phyloP scores from a whole-genome alignment of 805 yeast species.

The Zygotorulaspora chibaensis region DNA sequence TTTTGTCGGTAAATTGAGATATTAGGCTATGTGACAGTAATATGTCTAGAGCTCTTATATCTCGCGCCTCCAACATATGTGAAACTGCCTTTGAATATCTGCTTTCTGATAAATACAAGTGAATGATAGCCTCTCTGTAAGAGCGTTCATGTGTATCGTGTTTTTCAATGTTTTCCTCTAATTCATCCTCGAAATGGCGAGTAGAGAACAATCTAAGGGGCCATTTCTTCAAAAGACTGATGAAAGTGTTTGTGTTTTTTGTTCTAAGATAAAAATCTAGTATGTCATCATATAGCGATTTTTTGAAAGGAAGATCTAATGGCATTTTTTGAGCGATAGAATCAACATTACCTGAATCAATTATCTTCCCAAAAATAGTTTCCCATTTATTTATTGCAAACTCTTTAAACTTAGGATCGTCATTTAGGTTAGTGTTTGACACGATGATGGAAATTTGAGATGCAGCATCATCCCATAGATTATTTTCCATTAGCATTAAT shows the following conservation, averaged over 20 bases:
- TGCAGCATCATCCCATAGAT: slow-evolving; percentile 56
- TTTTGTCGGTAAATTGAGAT: slow-evolving; percentile 40
- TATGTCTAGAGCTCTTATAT: slow-evolving; percentile 51
- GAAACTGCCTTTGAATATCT: slow-evolving; percentile 61
- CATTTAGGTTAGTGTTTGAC: slow-evolving; percentile 19
- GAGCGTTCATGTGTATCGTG: slow-evolving; percentile 22
- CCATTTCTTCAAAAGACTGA: slow-evolving; percentile 52
- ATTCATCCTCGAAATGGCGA: slow-evolving; percentile 38
- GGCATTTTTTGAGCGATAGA: slow-evolving; percentile 59
- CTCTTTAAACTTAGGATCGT: slow-evolving; percentile 18
- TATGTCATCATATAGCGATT: slow-evolving; percentile 43
- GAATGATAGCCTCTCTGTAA: slow-evolving; percentile 45
- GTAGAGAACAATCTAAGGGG: slow-evolving; percentile 49
- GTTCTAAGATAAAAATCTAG: slow-evolving; percentile 44
- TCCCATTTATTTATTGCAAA: slow-evolving; percentile 54
- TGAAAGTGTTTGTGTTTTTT: slow-evolving; percentile 37
- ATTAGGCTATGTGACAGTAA: slow-evolving; percentile 62
- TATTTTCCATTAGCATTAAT: slow-evolving; percentile 39
- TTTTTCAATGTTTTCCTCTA: slow-evolving; percentile 45
- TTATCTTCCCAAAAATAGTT: slow-evolving; percentile 52
- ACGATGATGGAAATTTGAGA: slow-evolving; percentile 44
- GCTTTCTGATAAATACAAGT: slow-evolving; percentile 51
- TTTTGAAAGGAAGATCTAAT: slow-evolving; percentile 34
- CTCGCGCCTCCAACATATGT: slow-evolving; percentile 56
- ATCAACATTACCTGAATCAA: slow-evolving; percentile 43